phyloP scores from a whole-genome alignment of 768 basidiomycete genomes.

The Lactarius vividus region DNA sequence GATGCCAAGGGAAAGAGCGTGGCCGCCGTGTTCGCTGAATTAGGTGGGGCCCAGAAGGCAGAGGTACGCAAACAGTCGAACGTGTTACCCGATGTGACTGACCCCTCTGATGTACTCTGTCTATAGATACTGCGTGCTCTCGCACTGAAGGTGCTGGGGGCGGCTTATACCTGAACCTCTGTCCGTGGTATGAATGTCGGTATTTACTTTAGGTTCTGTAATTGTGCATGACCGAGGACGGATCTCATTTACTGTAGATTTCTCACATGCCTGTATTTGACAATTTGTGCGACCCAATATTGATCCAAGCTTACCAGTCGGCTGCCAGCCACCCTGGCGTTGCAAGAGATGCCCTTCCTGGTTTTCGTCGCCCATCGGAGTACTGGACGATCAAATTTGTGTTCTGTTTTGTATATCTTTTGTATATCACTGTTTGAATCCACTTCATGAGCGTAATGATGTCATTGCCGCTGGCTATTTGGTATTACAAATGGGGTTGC shows the following conservation, averaged over 20 bases:
- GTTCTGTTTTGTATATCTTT: too few relatives aligned
- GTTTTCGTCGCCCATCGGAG: not conserved
- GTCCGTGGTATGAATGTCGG: not conserved
- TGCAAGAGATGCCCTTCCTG: not conserved
- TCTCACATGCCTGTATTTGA: not conserved
- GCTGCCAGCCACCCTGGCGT: too few relatives aligned
- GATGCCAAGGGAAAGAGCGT: constrained; percentile 96
- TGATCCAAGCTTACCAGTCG: too few relatives aligned
- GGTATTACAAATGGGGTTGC: constrained; percentile 3
- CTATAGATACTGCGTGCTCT: constrained; percentile 75
- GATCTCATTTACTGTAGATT: not conserved
- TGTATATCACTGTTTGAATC: not conserved
- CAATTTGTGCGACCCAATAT: not conserved
- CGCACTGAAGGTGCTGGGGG: constrained; percentile 80
- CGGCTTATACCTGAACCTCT: constrained; percentile 38
- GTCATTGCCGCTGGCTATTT: not conserved
- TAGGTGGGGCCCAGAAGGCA: constrained; percentile 78
- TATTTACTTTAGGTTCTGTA: too few relatives aligned
- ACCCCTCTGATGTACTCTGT: not conserved
- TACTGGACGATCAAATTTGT: not conserved
- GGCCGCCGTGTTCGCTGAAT: constrained; percentile 77
- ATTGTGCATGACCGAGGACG: not conserved
- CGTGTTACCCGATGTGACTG: not conserved
- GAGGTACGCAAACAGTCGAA: constrained; percentile 53
- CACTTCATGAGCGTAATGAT: not conserved